Evolutionary conservation across 805 yeast genomes (phyloP).

Genomic region (Sugiyamaella smithiae): DNA sequence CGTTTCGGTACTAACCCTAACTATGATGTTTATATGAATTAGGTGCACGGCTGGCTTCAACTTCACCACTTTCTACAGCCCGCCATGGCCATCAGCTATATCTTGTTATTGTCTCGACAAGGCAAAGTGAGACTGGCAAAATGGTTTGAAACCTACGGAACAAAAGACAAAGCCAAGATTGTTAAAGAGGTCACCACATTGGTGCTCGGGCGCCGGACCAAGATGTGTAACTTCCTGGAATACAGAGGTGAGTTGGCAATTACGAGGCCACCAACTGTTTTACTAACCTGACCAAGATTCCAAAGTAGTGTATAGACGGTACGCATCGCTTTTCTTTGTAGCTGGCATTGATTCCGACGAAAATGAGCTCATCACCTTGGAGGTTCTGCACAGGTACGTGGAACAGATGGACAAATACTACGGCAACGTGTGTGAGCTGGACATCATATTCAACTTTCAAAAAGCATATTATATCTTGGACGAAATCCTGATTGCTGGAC

Average conservation of each 20-base stretch:
- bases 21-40: neutral
- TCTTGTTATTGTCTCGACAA: constrained; percentile 83
- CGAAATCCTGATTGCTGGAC: constrained; percentile 86
- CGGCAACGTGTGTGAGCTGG: constrained; percentile 95
- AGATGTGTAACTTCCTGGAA: constrained; percentile 94
- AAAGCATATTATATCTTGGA: constrained; percentile 91
- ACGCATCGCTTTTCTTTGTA: constrained; percentile 88
- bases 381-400: constrained; percentile 86
- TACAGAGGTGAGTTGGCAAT: constrained; percentile 48
- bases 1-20: neutral
- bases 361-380: constrained; percentile 83
- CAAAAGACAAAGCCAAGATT: constrained; percentile 80
- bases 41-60: too few relatives aligned
- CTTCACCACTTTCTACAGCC: too few relatives aligned
- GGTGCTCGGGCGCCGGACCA: constrained; percentile 79
- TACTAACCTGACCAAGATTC: constrained; percentile 49
- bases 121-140: constrained; percentile 91
- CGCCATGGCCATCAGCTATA: constrained; percentile 70
- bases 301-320: constrained; percentile 85
- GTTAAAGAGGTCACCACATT: constrained; percentile 83
- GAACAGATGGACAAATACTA: constrained; percentile 95
- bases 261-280: neutral
- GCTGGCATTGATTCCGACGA: constrained; percentile 81
- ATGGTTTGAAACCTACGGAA: constrained; percentile 86
- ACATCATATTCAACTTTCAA: constrained; percentile 92